phyloP scores from a whole-genome alignment of 1,284 basidiomycete species.

The Ustilago xerochloae region DNA sequence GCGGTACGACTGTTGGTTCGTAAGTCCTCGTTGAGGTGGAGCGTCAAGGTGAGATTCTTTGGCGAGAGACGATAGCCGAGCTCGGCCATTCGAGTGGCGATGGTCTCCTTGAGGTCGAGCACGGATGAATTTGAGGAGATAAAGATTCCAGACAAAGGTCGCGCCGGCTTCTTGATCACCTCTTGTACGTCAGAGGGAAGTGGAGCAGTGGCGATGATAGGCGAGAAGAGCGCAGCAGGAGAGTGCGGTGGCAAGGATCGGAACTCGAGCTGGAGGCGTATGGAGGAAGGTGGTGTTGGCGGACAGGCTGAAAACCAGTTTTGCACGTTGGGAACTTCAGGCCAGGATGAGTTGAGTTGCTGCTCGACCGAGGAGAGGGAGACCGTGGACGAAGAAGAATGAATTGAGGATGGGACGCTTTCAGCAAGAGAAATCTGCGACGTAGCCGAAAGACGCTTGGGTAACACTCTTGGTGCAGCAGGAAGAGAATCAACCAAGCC shows the following conservation, averaged over 20 bases:
- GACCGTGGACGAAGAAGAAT: constrained; percentile 14
- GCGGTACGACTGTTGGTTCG: constrained; percentile 1
- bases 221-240: not conserved
- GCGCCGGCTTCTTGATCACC: not conserved
- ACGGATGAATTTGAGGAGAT: constrained; percentile 41
- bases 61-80: constrained; percentile 33
- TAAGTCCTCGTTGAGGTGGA: constrained; percentile 21
- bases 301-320: constrained; percentile 39
- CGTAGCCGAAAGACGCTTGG: constrained; percentile 20
- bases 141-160: constrained; percentile 27
- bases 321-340: constrained; percentile 3
- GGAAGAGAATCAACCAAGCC: constrained; percentile 20
- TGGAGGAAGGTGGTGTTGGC: constrained; percentile 35
- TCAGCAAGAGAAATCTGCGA: constrained; percentile 21
- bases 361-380: constrained; percentile 21
- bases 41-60: constrained; percentile 20
- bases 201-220: not conserved
- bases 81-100: constrained; percentile 17
- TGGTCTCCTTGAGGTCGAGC: constrained; percentile 39
- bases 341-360: constrained; percentile 14
- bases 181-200: not conserved
- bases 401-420: constrained; percentile 7
- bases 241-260: constrained; percentile 19
- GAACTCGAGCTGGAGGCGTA: constrained; percentile 36
- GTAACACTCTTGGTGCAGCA: constrained; percentile 9